Evolutionary conservation across 176 grass and related monocot species (phyloP).

Genomic region (Cenchrus purpureus): DNA sequence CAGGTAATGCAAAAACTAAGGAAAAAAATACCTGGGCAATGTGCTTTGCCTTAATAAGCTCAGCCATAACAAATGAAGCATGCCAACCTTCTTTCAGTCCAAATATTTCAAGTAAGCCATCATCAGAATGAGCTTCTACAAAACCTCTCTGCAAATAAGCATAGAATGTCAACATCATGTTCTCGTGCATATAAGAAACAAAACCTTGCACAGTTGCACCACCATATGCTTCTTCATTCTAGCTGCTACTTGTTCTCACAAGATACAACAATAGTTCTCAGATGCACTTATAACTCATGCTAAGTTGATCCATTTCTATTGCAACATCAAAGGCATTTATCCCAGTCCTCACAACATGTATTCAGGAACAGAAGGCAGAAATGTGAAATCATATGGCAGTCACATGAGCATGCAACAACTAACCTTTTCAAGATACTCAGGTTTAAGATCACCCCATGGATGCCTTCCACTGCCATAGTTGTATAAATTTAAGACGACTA

Average conservation of each 20-base stretch:
- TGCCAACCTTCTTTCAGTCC: conserved; percentile 99
- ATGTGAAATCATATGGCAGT: conserved; percentile 18
- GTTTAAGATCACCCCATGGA: conserved; percentile 96
- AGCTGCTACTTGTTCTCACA: not conserved
- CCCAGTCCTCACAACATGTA: not conserved
- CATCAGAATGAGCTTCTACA: conserved; percentile 85
- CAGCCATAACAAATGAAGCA: conserved; percentile 93
- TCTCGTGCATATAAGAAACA: conserved; percentile 13
- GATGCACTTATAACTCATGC: not conserved
- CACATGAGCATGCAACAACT: conserved; percentile 4
- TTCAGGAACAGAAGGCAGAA: conserved; percentile 22
- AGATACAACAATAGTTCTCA: not conserved
- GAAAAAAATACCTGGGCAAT: conserved; percentile 74
- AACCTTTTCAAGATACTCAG: conserved; percentile 94
- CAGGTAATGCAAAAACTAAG: not conserved
- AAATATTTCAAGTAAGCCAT: conserved; percentile 98
- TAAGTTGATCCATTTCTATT: not conserved
- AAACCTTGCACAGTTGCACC: not conserved
- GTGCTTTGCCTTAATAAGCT: conserved; percentile 94
- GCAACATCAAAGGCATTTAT: not conserved
- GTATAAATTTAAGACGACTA: conserved; percentile 85
- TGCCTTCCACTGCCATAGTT: conserved; percentile 90
- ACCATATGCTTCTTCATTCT: not conserved
- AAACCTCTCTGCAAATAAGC: conserved; percentile 69
- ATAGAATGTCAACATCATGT: conserved; percentile 13